A percentile compares a stretch with the other conserved stretches of the same genome.
Conservation (phyloP, 2,329 filamentous ascomycete genomes). For the Curvularia verruculosa region DNA sequence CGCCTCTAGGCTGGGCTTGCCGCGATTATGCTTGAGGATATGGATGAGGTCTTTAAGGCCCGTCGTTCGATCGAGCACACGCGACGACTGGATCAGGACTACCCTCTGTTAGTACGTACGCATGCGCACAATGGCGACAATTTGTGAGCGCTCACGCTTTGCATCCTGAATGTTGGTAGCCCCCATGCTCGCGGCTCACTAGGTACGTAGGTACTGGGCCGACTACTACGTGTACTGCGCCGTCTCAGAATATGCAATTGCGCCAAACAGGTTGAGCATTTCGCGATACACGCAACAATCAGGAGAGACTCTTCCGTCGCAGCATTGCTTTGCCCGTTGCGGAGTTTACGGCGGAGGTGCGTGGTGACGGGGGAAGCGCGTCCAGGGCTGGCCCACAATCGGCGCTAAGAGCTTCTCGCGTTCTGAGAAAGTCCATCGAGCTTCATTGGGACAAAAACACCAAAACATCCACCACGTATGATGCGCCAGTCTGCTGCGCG, state of each 20-base stretch:
- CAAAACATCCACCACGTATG: constrained; percentile 33
- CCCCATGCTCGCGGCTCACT: constrained; percentile 31
- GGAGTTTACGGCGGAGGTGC: constrained; percentile 28
- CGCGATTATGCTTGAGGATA: constrained; percentile 61
- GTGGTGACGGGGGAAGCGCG: constrained; percentile 13
- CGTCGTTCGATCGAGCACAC: constrained; percentile 53
- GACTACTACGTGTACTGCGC: constrained; percentile 8
- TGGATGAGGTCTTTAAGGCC: constrained; percentile 63
- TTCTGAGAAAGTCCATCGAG: constrained; percentile 31
- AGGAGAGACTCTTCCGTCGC: not conserved
- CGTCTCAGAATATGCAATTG: constrained; percentile 7
- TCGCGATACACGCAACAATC: not conserved
- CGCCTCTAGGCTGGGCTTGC: constrained; percentile 48
- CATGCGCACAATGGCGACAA: not conserved
- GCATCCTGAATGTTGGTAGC: constrained; percentile 45
- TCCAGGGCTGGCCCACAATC: constrained; percentile 5
- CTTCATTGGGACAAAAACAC: constrained; percentile 29
- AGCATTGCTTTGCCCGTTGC: constrained; percentile 7
- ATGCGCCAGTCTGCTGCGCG: constrained; percentile 37
- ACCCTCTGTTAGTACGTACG: constrained; percentile 15
- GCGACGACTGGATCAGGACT: constrained; percentile 41
- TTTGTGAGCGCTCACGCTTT: constrained; percentile 31
- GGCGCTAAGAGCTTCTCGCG: constrained; percentile 38
- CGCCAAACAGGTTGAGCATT: not conserved
- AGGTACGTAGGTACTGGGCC: not conserved